Conservation (phyloP, 2,329 filamentous ascomycete genomes). For the Curvularia sp. region DNA sequence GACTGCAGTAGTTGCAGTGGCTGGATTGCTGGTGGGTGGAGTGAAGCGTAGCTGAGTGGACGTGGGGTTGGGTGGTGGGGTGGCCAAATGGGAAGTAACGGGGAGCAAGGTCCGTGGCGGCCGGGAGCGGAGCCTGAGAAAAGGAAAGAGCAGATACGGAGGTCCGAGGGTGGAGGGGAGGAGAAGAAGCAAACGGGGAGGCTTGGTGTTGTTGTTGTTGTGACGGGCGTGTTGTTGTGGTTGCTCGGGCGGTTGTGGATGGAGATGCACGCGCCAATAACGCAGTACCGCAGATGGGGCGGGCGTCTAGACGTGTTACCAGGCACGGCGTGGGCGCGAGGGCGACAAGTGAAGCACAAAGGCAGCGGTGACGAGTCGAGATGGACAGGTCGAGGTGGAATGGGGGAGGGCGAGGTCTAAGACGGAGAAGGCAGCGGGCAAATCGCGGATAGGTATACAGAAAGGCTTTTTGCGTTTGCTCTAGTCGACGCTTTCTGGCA, state of each 20-base stretch:
- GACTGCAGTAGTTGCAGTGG: constrained; percentile 9
- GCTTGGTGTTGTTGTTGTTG: constrained; percentile 1
- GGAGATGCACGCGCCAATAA: constrained; percentile 18
- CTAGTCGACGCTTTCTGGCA: constrained; percentile 18
- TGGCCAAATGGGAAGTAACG: constrained; percentile 18
- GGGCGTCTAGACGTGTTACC: constrained; percentile 19
- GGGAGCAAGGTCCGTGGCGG: constrained; percentile 22
- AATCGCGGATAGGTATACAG: constrained; percentile 23
- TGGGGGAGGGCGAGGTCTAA: constrained; percentile 17
- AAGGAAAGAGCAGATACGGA: constrained; percentile 13
- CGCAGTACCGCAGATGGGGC: constrained; percentile 18
- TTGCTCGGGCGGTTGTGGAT: neutral
- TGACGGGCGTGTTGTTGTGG: neutral
- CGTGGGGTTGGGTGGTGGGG: constrained; percentile 30
- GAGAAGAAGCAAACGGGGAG: neutral
- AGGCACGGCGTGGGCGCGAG: constrained; percentile 4
- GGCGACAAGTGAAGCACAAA: constrained; percentile 31
- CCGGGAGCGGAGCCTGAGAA: constrained; percentile 10
- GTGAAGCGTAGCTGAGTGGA: constrained; percentile 13
- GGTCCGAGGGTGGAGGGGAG: constrained; percentile 2
- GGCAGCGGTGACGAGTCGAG: constrained; percentile 12
- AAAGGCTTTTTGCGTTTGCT: constrained; percentile 40
- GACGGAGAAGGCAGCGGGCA: constrained; percentile 20
- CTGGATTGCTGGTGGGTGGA: constrained; percentile 23
- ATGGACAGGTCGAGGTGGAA: constrained; percentile 14